These are phyloP conservation scores for Nothopassalora personata DNA, from an alignment of 2,329 filamentous ascomycete species.

Conservation along the genomic window DNA sequence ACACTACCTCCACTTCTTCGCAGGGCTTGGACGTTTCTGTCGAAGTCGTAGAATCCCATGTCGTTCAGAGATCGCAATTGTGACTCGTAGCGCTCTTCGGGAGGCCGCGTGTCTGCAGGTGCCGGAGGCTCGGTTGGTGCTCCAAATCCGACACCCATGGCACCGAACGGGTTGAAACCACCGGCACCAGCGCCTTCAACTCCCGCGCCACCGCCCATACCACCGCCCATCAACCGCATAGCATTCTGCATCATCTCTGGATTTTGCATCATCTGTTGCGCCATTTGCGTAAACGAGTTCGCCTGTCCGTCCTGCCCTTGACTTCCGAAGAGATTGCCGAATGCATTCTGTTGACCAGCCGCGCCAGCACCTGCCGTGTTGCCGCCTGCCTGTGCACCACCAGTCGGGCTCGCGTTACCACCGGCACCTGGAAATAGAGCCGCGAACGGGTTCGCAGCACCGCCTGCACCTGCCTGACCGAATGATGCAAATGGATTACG, in stretches of 20 bases:
- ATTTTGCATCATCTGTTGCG: conserved; percentile 50
- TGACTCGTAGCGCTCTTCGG: conserved; percentile 86
- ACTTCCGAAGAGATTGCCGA: conserved; percentile 57
- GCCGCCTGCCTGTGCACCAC: conserved; percentile 18
- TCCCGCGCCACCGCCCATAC: conserved; percentile 37
- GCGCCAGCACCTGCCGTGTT: conserved; percentile 27
- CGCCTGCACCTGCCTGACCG: conserved; percentile 14
- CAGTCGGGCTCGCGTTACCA: conserved; percentile 19
- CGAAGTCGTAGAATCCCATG: conserved; percentile 98
- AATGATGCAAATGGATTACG: conserved; percentile 17
- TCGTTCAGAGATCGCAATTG: conserved; percentile 93
- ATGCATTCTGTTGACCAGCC: conserved; percentile 55
- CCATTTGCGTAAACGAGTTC: conserved; percentile 46
- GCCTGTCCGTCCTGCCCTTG: conserved; percentile 19
- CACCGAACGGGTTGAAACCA: conserved; percentile 43
- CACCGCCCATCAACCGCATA: conserved; percentile 52
- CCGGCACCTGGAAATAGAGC: conserved; percentile 47
- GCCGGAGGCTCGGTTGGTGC: conserved; percentile 39
- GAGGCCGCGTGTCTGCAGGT: conserved; percentile 76
- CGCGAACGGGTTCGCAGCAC: conserved; percentile 55
- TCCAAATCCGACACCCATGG: conserved; percentile 28
- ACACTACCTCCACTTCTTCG: conserved; percentile 88
- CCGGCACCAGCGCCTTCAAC: conserved; percentile 29
- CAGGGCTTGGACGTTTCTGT: conserved; percentile 82
- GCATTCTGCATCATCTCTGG: conserved; percentile 52